These are phyloP conservation scores for Artemisia annua DNA, from an alignment of 129 eudicot species.

Conservation along the genomic window DNA sequence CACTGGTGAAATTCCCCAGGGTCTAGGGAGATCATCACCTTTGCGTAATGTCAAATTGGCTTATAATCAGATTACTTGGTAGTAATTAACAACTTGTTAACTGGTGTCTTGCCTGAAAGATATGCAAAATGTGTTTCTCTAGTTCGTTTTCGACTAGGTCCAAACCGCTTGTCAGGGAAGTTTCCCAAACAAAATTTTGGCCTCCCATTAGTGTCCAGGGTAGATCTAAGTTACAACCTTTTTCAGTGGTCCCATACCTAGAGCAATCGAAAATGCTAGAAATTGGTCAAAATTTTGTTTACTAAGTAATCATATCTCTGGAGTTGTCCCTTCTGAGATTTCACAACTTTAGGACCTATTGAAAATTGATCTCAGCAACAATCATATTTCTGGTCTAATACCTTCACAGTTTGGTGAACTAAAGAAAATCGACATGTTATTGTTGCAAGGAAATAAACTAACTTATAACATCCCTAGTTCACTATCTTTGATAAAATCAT, in stretches of 20 bases:
- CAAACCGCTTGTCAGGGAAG: constrained; percentile 50
- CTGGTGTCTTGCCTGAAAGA: constrained; percentile 60
- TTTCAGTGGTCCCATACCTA: constrained; percentile 58
- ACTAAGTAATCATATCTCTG: constrained; percentile 59
- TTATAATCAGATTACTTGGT: constrained; percentile 64
- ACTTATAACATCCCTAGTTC: constrained; percentile 63
- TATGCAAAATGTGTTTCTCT: constrained; percentile 55
- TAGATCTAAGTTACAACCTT: constrained; percentile 60
- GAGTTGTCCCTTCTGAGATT: constrained; percentile 63
- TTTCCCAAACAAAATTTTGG: constrained; percentile 56
- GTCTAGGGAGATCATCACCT: constrained; percentile 59
- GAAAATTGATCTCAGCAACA: constrained; percentile 78
- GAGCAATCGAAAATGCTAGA: constrained; percentile 47
- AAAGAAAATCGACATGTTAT: constrained; percentile 47
- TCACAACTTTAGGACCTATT: constrained; percentile 59
- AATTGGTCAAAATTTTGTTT: constrained; percentile 68
- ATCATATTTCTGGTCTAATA: constrained; percentile 58
- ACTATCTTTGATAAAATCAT: constrained; percentile 49
- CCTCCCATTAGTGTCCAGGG: constrained; percentile 67
- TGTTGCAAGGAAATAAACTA: constrained; percentile 61
- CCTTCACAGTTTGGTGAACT: constrained; percentile 72
- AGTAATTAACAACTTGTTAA: constrained; percentile 54
- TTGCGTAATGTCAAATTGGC: constrained; percentile 61
- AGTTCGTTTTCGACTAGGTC: constrained; percentile 68
- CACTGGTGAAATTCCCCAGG: constrained; percentile 65